Evolutionary conservation across 805 yeast species (phyloP).

Genomic region (Ogataea pignaliae): DNA sequence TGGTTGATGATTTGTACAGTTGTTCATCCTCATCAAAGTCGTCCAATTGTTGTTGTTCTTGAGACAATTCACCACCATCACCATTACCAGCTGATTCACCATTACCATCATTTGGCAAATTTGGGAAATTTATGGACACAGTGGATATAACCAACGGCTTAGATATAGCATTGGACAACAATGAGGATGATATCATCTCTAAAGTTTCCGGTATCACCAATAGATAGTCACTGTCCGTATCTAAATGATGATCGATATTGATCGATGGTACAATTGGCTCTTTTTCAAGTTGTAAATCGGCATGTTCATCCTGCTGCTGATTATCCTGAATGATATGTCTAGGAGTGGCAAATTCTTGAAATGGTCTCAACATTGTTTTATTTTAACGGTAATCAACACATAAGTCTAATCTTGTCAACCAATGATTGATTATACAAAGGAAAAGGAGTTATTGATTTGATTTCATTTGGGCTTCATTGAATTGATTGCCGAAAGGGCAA

Average conservation of each 20-base stretch:
- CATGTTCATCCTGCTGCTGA: slow-evolving; percentile 23
- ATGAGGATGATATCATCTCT: slow-evolving; percentile 17
- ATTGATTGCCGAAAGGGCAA: too few species aligned
- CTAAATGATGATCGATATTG: slow-evolving; percentile 15
- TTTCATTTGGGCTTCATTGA: too few species aligned
- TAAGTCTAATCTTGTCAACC: too few species aligned
- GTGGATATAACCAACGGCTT: too few species aligned
- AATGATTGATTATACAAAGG: too few species aligned
- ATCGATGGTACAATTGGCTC: slow-evolving; percentile 27
- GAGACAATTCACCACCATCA: too few species aligned
- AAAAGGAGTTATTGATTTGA: too few species aligned
- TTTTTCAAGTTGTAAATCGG: slow-evolving; percentile 13
- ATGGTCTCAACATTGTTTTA: slow-evolving; percentile 51
- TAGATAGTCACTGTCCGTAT: slow-evolving; percentile 19
- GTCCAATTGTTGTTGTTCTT: too few species aligned
- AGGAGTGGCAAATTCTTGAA: slow-evolving; percentile 41
- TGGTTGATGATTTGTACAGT: slow-evolving; percentile 33
- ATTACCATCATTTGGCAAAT: not conserved
- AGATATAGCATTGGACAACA: slow-evolving; percentile 4
- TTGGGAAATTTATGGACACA: slow-evolving; percentile 4
- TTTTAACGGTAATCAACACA: too few species aligned
- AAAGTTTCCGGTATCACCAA: slow-evolving; percentile 31
- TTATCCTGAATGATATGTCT: slow-evolving; percentile 41
- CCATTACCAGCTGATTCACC: too few species aligned
- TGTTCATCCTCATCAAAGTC: slow-evolving; percentile 47